phyloP scores from a whole-genome alignment of 163 green algal genomes.

The Chloromonas sp. region DNA sequence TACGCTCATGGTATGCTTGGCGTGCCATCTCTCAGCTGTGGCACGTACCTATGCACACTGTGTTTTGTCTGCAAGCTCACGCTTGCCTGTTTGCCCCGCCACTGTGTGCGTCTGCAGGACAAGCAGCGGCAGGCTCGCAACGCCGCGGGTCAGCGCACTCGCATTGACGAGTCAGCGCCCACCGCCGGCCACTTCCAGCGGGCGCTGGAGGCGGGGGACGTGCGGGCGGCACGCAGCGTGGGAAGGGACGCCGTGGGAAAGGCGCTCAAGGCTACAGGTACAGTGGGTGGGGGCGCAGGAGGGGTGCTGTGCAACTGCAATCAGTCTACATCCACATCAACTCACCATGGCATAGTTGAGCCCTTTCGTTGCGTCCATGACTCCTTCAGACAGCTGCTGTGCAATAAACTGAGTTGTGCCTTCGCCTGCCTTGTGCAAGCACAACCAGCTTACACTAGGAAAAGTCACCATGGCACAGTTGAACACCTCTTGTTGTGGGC shows the following conservation, averaged over 20 bases:
- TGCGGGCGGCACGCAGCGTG: background rate
- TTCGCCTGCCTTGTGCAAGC: background rate
- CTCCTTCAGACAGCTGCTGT: slow-evolving; percentile 55
- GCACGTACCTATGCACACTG: no score
- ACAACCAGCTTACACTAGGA: no score
- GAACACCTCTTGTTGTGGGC: no score
- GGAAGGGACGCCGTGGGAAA: background rate
- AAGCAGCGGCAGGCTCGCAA: slow-evolving; percentile 4
- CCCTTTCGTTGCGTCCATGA: no score
- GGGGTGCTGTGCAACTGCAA: slow-evolving; percentile 35
- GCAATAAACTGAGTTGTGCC: background rate
- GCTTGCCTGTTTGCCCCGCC: no score
- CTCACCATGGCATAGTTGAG: no score
- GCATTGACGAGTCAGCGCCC: slow-evolving; percentile 6
- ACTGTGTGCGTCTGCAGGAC: background rate
- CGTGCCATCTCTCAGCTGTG: no score
- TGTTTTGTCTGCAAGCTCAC: no score
- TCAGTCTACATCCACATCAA: no score
- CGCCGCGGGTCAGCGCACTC: background rate
- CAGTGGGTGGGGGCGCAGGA: slow-evolving; percentile 24
- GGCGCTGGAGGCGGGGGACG: background rate
- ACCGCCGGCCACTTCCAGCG: background rate
- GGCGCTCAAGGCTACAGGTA: background rate
- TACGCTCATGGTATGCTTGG: background rate
- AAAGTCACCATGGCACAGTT: no score